phyloP scores from a whole-genome alignment of 2,329 filamentous ascomycete species.

The Ceratocystis colombiana region DNA sequence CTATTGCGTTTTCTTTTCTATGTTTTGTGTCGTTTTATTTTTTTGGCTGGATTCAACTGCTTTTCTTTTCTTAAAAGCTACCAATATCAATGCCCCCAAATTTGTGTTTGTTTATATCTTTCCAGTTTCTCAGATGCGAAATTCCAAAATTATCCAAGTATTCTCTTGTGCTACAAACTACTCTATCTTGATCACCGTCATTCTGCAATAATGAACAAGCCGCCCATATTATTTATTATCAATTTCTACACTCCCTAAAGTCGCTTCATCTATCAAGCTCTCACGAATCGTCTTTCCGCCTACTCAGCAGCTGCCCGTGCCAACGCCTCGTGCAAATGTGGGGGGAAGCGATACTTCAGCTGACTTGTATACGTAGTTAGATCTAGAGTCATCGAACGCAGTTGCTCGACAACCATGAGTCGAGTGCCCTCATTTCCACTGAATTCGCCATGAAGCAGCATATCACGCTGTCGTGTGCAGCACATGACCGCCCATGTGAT shows the following conservation, averaged over 20 bases:
- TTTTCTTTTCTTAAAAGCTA: background rate
- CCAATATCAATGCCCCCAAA: background rate
- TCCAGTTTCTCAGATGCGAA: background rate
- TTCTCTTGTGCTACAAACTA: no score
- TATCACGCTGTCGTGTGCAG: conserved; percentile 67
- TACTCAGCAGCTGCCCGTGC: conserved; percentile 67
- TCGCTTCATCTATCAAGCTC: background rate
- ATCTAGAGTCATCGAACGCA: conserved; percentile 75
- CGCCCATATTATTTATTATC: no score
- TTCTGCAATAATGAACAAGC: no score
- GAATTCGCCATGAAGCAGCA: conserved; percentile 60
- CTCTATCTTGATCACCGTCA: no score
- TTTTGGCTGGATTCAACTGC: background rate
- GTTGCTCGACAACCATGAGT: conserved; percentile 54
- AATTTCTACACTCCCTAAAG: no score
- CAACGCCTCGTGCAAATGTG: conserved; percentile 77
- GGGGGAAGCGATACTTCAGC: conserved; percentile 81
- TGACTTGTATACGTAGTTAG: conserved; percentile 84
- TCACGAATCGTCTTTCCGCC: background rate
- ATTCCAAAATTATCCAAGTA: no score
- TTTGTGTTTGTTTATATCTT: background rate
- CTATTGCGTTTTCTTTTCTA: background rate
- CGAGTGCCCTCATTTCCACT: conserved; percentile 59
- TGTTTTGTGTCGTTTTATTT: background rate
- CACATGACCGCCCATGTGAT: conserved; percentile 89